A percentile compares a stretch with the other conserved stretches of the same genome.
These are phyloP conservation scores for Colletotrichum zoysiae DNA, from an alignment of 2,329 filamentous ascomycete species.

Conservation along the genomic window DNA sequence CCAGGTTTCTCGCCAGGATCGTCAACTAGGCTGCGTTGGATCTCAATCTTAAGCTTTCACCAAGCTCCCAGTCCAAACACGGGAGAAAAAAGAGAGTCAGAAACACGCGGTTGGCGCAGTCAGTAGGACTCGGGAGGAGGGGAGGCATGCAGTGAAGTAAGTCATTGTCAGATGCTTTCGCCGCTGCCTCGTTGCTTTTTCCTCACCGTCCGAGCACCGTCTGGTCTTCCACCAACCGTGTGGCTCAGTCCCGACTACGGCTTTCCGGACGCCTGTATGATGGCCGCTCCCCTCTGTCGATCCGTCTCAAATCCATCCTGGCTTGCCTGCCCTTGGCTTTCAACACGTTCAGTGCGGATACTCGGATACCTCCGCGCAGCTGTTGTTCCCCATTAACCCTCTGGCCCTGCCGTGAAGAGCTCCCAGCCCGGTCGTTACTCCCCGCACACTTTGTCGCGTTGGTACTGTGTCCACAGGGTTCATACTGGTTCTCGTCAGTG, in stretches of 20 bases:
- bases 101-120: constrained; percentile 2
- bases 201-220: constrained; percentile 34
- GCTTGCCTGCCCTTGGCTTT: background rate
- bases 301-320: constrained; percentile 4
- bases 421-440: background rate
- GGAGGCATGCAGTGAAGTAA: constrained; percentile 37
- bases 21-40: background rate
- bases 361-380: background rate
- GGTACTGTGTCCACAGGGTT: constrained; percentile 28
- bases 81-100: constrained; percentile 25
- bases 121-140: background rate
- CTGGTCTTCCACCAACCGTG: constrained; percentile 23
- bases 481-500: constrained; percentile 28
- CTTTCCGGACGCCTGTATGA: constrained; percentile 3
- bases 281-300: constrained; percentile 8
- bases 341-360: background rate
- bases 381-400: constrained; percentile 5
- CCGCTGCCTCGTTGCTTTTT: constrained; percentile 34
- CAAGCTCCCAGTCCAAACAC: constrained; percentile 10
- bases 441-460: constrained; percentile 24
- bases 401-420: background rate
- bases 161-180: constrained; percentile 41
- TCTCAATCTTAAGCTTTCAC: background rate
- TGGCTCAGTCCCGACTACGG: constrained; percentile 15
- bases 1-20: background rate